Conservation (phyloP, 2,329 filamentous ascomycete genomes). For the Pseudodiploospora longispora region DNA sequence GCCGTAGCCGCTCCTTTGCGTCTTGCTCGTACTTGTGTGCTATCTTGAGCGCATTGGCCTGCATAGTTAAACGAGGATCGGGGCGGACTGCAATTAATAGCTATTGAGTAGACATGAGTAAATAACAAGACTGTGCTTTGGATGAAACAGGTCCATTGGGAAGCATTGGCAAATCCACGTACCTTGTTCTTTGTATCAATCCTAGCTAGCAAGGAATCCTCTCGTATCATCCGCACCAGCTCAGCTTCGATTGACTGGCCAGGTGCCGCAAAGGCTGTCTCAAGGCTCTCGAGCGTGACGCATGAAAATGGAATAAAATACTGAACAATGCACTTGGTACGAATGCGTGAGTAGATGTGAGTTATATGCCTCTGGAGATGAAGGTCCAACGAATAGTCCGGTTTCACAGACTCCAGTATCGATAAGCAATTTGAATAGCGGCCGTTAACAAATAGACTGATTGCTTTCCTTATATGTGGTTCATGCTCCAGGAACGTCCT, state of each 20-base stretch:
- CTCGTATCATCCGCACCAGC: slow-evolving; percentile 68
- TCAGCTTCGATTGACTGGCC: slow-evolving; percentile 63
- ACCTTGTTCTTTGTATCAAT: slow-evolving; percentile 78
- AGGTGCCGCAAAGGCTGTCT: slow-evolving; percentile 62
- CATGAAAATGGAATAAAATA: slow-evolving; percentile 88
- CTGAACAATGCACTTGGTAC: slow-evolving; percentile 86
- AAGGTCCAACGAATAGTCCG: slow-evolving; percentile 85
- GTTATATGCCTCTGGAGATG: slow-evolving; percentile 70
- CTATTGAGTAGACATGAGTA: slow-evolving; percentile 24
- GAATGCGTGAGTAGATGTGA: slow-evolving; percentile 63
- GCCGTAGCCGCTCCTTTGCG: slow-evolving; percentile 66
- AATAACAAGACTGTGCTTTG: neutral
- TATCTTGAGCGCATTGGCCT: slow-evolving; percentile 58
- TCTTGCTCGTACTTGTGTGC: slow-evolving; percentile 66
- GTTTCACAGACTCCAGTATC: slow-evolving; percentile 71
- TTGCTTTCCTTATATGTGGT: slow-evolving; percentile 86
- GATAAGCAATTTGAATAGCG: slow-evolving; percentile 80
- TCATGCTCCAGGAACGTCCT: slow-evolving; percentile 85
- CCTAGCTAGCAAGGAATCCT: slow-evolving; percentile 63
- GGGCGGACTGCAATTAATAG: slow-evolving; percentile 64
- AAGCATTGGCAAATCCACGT: slow-evolving; percentile 15
- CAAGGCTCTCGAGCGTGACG: slow-evolving; percentile 73
- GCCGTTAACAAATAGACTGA: slow-evolving; percentile 80
- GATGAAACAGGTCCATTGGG: slow-evolving; percentile 7
- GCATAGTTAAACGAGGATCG: slow-evolving; percentile 61